Conservation (phyloP, 2,329 filamentous ascomycete species). For the Diaporthe velutina region DNA sequence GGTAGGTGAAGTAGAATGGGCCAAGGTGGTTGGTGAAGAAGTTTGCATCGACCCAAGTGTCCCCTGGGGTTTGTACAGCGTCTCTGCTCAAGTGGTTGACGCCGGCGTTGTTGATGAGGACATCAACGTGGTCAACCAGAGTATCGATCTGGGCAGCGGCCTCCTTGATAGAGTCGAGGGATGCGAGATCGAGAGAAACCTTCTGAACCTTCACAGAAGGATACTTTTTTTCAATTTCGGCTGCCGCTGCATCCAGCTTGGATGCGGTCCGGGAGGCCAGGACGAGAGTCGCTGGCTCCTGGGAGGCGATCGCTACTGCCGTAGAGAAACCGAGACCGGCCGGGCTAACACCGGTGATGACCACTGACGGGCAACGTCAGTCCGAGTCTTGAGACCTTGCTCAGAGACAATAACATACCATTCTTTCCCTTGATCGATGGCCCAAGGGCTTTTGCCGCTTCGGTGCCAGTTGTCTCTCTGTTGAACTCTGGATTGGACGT, state of each 20-base stretch:
- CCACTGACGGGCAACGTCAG: slow-evolving; percentile 45
- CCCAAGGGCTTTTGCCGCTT: slow-evolving; percentile 48
- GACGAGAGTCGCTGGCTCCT: slow-evolving; percentile 56
- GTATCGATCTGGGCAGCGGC: slow-evolving; percentile 51
- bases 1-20: slow-evolving; percentile 60
- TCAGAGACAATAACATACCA: slow-evolving; percentile 40
- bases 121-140: slow-evolving; percentile 51
- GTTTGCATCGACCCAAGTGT: slow-evolving; percentile 48
- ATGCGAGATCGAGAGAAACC: slow-evolving; percentile 53
- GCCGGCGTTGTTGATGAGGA: slow-evolving; percentile 39
- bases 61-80: slow-evolving; percentile 34
- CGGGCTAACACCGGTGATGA: slow-evolving; percentile 58
- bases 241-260: slow-evolving; percentile 56
- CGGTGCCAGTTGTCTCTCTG: slow-evolving; percentile 50
- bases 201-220: slow-evolving; percentile 52
- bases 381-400: not conserved
- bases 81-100: slow-evolving; percentile 23
- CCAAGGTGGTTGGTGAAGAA: slow-evolving; percentile 62
- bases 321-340: slow-evolving; percentile 57
- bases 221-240: slow-evolving; percentile 51
- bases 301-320: slow-evolving; percentile 58
- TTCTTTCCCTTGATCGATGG: slow-evolving; percentile 48
- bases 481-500: slow-evolving; percentile 53
- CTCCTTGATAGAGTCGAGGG: slow-evolving; percentile 52
- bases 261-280: slow-evolving; percentile 58